Conservation (phyloP, 169 alveolate species). For the Plasmodium malariae region DNA sequence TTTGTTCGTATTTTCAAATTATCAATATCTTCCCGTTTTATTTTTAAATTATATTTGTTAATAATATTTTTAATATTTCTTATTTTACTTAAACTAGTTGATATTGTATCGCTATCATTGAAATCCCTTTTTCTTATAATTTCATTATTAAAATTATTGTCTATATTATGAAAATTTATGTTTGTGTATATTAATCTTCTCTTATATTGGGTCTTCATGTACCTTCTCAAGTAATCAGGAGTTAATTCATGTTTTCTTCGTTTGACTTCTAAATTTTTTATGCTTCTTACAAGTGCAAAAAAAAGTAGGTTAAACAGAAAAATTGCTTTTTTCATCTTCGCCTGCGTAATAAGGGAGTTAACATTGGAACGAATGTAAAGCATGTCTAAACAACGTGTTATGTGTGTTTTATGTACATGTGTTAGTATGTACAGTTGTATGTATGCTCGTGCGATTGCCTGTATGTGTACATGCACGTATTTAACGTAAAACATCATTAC, state of each 20-base stretch:
- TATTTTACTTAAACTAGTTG: slow-evolving; percentile 22
- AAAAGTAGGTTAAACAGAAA: neutral
- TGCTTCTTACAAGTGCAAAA: neutral
- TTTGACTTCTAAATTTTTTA: neutral
- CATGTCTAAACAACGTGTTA: no score
- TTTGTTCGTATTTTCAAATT: slow-evolving; percentile 3
- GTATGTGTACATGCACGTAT: no score
- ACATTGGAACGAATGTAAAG: no score
- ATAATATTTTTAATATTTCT: slow-evolving; percentile 25
- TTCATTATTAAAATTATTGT: slow-evolving; percentile 43
- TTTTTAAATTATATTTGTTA: slow-evolving; percentile 17
- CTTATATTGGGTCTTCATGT: neutral
- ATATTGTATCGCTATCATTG: slow-evolving; percentile 15
- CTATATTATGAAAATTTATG: slow-evolving; percentile 38
- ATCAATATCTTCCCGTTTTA: slow-evolving; percentile 14
- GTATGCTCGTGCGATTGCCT: no score
- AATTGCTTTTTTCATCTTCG: neutral
- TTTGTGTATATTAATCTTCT: slow-evolving; percentile 14
- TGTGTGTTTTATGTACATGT: no score
- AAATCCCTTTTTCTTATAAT: slow-evolving; percentile 12
- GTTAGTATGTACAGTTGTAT: no score
- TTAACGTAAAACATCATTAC: no score
- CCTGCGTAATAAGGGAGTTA: no score
- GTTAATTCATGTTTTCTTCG: neutral
- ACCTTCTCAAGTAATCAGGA: neutral